phyloP scores from a whole-genome alignment of 2,329 filamentous ascomycete genomes.

The Hypoxylon sp. region DNA sequence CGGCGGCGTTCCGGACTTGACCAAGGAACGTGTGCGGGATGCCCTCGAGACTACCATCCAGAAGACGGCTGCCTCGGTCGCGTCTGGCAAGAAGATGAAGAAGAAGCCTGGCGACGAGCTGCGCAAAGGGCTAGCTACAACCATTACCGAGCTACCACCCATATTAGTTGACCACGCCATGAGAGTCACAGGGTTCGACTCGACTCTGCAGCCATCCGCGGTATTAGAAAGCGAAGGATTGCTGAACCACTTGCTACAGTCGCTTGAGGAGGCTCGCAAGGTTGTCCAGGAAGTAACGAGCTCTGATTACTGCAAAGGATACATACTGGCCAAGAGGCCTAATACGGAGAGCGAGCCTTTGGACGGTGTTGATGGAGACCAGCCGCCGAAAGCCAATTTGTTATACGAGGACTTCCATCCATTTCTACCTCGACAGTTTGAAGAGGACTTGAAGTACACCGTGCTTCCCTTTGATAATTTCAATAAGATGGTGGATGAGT shows the following conservation, averaged over 20 bases:
- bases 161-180: conserved; percentile 88
- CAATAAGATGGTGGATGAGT: conserved; percentile 94
- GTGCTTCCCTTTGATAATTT: conserved; percentile 84
- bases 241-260: conserved; percentile 71
- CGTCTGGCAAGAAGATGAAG: conserved; percentile 71
- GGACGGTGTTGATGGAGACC: conserved; percentile 47
- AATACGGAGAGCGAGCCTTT: conserved; percentile 37
- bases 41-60: conserved; percentile 73
- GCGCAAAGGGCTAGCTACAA: conserved; percentile 80
- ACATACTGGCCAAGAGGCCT: conserved; percentile 78
- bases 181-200: conserved; percentile 72
- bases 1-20: conserved; percentile 75
- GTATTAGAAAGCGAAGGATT: conserved; percentile 72
- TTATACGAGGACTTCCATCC: conserved; percentile 97
- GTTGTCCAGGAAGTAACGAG: conserved; percentile 74
- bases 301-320: conserved; percentile 74
- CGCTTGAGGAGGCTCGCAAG: conserved; percentile 73
- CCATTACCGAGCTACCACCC: conserved; percentile 88
- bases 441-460: conserved; percentile 68
- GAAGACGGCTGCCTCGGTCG: conserved; percentile 59
- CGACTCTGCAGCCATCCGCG: conserved; percentile 69
- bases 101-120: conserved; percentile 78
- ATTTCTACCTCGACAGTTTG: conserved; percentile 83
- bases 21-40: conserved; percentile 72
- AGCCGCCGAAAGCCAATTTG: conserved; percentile 56